Evolutionary conservation across 1,284 basidiomycete species (phyloP).

Genomic region (Anthracocystis panici-leucophaei): DNA sequence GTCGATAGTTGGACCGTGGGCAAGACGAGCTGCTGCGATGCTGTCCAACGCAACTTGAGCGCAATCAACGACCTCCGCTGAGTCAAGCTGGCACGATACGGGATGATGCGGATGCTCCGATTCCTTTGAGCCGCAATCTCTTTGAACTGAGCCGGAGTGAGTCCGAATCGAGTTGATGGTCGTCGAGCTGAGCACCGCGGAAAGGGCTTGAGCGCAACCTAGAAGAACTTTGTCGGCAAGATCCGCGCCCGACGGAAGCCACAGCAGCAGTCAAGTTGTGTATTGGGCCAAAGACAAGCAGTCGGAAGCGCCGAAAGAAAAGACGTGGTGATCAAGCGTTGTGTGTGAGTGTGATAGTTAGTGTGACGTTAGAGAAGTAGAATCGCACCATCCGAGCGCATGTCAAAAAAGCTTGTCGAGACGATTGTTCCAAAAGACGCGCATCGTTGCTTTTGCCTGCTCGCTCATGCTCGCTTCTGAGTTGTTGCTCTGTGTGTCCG

Average conservation of each 20-base stretch:
- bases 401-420: conserved; percentile 1
- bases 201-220: background rate
- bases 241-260: background rate
- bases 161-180: background rate
- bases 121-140: background rate
- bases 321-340: background rate
- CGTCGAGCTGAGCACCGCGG: background rate
- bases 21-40: no score
- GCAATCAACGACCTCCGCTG: no score
- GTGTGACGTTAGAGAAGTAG: background rate
- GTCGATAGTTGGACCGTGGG: background rate
- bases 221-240: background rate
- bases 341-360: background rate
- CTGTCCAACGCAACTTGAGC: no score
- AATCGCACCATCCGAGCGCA: background rate
- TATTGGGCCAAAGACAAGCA: background rate
- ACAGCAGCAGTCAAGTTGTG: background rate
- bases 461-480: background rate
- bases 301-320: background rate
- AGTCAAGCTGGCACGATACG: no score
- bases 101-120: no score
- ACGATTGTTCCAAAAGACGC: background rate
- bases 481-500: background rate
- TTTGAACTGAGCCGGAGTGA: background rate
- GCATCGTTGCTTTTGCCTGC: background rate